These are phyloP conservation scores for Blastocystis sp. DNA, from an alignment of 352 stramenopile genomes.

Conservation along the genomic window DNA sequence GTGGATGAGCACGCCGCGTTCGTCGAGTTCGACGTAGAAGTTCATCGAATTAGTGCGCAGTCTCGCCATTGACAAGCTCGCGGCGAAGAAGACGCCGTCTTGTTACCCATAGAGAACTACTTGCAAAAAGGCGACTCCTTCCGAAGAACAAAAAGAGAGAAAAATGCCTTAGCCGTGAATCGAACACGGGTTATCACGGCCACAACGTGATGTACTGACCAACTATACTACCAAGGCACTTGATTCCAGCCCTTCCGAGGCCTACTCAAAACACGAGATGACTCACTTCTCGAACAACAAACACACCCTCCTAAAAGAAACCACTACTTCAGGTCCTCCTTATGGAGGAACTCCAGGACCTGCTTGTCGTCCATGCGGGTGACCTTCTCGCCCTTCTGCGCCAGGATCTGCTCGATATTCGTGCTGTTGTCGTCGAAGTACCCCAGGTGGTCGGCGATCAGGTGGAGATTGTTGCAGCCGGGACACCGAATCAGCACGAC, in stretches of 20 bases:
- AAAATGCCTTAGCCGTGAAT: conserved; percentile 66
- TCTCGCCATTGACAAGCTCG: neutral
- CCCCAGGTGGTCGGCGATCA: conserved; percentile 89
- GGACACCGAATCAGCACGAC: conserved; percentile 94
- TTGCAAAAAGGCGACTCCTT: neutral
- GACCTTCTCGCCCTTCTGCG: conserved; percentile 69
- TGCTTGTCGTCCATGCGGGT: conserved; percentile 67
- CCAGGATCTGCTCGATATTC: conserved; percentile 73
- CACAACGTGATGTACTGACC: conserved; percentile 69
- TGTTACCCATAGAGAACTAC: neutral
- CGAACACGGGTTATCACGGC: conserved; percentile 69
- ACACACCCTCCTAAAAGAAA: neutral
- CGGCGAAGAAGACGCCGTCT: neutral
- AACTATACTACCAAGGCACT: conserved; percentile 68
- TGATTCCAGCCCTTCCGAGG: neutral
- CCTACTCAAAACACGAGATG: conserved; percentile 12
- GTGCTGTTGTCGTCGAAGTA: conserved; percentile 86
- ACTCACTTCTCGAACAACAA: neutral
- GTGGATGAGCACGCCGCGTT: conserved; percentile 15
- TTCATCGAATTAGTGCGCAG: neutral
- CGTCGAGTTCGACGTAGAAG: conserved; percentile 19
- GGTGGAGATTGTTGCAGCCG: conserved; percentile 93
- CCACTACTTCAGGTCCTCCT: conserved; percentile 64
- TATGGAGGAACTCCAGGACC: conserved; percentile 64
- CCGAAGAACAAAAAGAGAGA: conserved; percentile 10